Evolutionary conservation across 352 stramenopile genomes (phyloP), one percentile per base, ranked within the genome.

Genomic region (Thalassiosira livingstoniorum): DNA sequence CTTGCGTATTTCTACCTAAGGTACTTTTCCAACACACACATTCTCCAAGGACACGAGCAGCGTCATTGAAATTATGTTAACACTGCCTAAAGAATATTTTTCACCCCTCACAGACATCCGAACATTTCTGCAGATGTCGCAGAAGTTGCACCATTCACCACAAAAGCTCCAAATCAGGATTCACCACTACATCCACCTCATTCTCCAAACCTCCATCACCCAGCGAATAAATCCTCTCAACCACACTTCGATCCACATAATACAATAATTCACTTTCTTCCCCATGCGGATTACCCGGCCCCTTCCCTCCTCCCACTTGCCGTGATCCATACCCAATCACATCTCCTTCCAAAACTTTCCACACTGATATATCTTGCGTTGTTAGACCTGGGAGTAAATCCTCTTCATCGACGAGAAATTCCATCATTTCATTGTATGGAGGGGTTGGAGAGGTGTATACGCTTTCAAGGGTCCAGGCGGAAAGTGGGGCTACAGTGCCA

Each of bases 241-340:
- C 61, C 1, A 91, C 74, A 34, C 68, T 45, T 73, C 90, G 71
- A 57, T 89, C 75, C 27, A 93, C 68, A 72, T 93, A 93, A 82
- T 93, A 93, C 13, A 93, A 57, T 11, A 92, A 54, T 71, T 93
- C 89, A 74, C 82, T 91, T 75, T 93, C 89, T 81, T 93, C 89
- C 25, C 89, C 89, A 69, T 93, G 89, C 4, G 89, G 89, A 87
- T 93, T 93, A 7, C 85, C 80, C 31, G 85, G 75, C 57, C 89
- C 89, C 25, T 89, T 90, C 10, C 86, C 86, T 45, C 86, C 86
- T 29, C 86, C 86, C 31, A 91, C 87, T 75, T 93, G 89, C 45
- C 89, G 75, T 23, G 69, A 87, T 27, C 89, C 87, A 69, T 92
- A 93, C 0, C 79, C 83, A 2, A 91, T 25, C 21, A 82, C 58